A percentile compares a stretch with the other conserved stretches of the same genome.
These are phyloP conservation scores for Polytrichum formosum DNA, from an alignment of 225 moss, liverwort and hornwort genomes.

Conservation along the genomic window DNA sequence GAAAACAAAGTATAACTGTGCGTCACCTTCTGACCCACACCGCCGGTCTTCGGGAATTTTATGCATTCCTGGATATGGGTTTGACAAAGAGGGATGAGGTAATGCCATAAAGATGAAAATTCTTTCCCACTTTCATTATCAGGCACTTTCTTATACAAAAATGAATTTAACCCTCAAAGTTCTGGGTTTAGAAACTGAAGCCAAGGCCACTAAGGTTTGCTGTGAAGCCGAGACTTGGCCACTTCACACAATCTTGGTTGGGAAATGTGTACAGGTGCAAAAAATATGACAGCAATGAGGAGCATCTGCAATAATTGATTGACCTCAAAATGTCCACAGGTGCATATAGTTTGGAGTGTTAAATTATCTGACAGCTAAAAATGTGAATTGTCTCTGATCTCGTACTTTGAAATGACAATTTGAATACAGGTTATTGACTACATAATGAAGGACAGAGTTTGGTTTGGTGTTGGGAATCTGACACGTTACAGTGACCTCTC, in stretches of 20 bases:
- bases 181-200: no score
- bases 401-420: background rate
- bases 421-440: constrained; percentile 55
- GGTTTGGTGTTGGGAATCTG: constrained; percentile 49
- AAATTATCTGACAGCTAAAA: no score
- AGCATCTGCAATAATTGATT: no score
- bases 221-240: no score
- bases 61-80: constrained; percentile 73
- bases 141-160: no score
- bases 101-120: background rate
- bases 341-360: constrained; percentile 4
- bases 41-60: constrained; percentile 71
- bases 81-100: constrained; percentile 52
- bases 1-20: constrained; percentile 61
- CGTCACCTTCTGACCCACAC: constrained; percentile 66
- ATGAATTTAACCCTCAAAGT: no score
- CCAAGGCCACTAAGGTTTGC: no score
- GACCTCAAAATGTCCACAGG: no score
- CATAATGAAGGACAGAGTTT: constrained; percentile 64
- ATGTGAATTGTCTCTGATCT: no score
- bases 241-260: no score
- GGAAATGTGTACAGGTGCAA: no score
- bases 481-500: constrained; percentile 70
- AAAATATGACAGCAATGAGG: no score
- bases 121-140: background rate